These are phyloP conservation scores for Penicillium subrubescens DNA, from an alignment of 495 filamentous ascomycete species.

Conservation along the genomic window DNA sequence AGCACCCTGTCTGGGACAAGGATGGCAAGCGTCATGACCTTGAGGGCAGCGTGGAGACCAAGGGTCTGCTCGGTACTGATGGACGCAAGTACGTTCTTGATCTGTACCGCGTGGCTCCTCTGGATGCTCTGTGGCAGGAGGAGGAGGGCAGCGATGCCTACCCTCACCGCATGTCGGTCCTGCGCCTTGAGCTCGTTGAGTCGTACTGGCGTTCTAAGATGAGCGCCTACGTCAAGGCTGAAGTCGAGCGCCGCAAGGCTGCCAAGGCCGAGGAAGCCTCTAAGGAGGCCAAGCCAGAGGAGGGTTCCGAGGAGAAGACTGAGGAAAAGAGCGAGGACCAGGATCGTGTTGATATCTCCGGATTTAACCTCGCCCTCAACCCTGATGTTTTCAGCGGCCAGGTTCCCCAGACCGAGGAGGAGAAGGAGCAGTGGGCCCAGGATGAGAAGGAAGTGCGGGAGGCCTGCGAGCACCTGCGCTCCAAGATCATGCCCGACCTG, in stretches of 20 bases:
- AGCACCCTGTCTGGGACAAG: constrained; percentile 98
- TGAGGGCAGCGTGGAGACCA: constrained; percentile 96
- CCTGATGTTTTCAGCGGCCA: constrained; percentile 96
- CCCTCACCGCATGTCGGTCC: constrained; percentile 92
- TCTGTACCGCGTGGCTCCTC: constrained; percentile 88
- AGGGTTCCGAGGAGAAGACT: constrained; percentile 29
- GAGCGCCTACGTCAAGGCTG: constrained; percentile 77
- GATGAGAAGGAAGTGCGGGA: constrained; percentile 89
- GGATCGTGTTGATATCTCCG: constrained; percentile 76
- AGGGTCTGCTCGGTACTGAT: constrained; percentile 95
- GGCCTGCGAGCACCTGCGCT: constrained; percentile 75
- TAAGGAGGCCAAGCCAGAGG: constrained; percentile 37
- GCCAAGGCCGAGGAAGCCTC: constrained; percentile 41
- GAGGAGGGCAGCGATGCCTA: constrained; percentile 68
- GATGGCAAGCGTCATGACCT: constrained; percentile 86
- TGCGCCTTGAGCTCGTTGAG: constrained; percentile 88
- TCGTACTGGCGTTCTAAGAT: constrained; percentile 80
- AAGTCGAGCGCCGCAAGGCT: constrained; percentile 62
- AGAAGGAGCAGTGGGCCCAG: constrained; percentile 79
- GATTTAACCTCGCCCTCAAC: constrained; percentile 87
- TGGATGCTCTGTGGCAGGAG: constrained; percentile 91
- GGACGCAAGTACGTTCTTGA: constrained; percentile 97
- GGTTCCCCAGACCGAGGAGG: constrained; percentile 82
- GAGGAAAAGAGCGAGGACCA: constrained; percentile 47
- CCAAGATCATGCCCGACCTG: constrained; percentile 71